phyloP scores from a whole-genome alignment of 2,329 filamentous ascomycete genomes.

The Colletotrichum coccodes region DNA sequence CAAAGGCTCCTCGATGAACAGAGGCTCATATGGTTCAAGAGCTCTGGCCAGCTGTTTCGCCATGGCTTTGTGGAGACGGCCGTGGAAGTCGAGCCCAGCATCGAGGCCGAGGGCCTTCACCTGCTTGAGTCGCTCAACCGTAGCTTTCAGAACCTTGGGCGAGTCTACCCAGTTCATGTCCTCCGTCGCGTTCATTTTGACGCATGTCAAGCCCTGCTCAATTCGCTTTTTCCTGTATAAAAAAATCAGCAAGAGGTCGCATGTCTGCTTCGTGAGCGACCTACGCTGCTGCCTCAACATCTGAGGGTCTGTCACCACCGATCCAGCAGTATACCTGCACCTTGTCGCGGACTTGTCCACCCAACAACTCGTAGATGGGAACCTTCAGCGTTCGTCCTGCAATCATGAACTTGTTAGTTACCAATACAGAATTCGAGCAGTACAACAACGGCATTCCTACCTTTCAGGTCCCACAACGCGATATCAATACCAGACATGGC shows the following conservation, averaged over 20 bases:
- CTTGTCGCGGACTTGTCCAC: conserved; percentile 72
- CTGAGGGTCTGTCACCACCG: conserved; percentile 71
- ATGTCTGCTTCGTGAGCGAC: conserved; percentile 2
- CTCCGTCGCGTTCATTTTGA: conserved; percentile 79
- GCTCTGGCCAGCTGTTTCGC: conserved; percentile 73
- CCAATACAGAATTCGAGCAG: rapidly evolving
- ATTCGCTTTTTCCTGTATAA: conserved; percentile 56
- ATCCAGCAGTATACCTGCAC: conserved; percentile 77
- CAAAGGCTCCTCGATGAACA: conserved; percentile 76
- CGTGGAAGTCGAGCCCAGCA: conserved; percentile 76
- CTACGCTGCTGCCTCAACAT: conserved; percentile 67
- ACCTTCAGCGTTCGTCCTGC: conserved; percentile 48
- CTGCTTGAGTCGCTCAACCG: conserved; percentile 68
- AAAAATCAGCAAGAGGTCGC: neutral
- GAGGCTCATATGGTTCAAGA: conserved; percentile 68
- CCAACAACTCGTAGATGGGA: conserved; percentile 73
- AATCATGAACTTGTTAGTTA: neutral
- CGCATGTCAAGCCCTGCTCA: conserved; percentile 64
- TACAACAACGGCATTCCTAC: conserved; percentile 35
- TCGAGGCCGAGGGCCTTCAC: conserved; percentile 74
- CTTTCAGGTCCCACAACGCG: conserved; percentile 76
- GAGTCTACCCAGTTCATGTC: conserved; percentile 76
- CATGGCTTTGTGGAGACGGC: conserved; percentile 75
- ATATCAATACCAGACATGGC: conserved; percentile 78
- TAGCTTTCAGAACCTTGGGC: conserved; percentile 64